Evolutionary conservation across 805 yeast species (phyloP), one percentile per base, ranked within the genome.

Genomic region (Cyberlindnera veronae): DNA sequence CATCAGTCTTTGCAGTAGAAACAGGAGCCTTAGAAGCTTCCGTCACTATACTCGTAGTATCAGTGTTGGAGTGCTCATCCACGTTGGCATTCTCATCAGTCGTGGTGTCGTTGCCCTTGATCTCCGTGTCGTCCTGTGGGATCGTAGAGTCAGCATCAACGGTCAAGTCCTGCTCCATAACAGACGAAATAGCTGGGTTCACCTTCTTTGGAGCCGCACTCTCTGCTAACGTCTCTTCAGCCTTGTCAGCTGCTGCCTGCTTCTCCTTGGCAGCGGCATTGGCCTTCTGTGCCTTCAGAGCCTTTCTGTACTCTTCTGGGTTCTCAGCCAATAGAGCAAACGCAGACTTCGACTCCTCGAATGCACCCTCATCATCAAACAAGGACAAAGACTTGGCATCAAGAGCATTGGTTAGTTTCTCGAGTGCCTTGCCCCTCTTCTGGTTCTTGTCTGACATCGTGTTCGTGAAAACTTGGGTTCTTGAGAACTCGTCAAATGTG

Each of bases 401-500:
- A 18, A 49, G 13, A 15, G 36, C n/a, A 11, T 40, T 35, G 11
- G 41, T 34, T 11, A 57, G 46, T 13, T 50, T 46, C 14, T 62
- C 59, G 63, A 38, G 63, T 66, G 33, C 10, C 32, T 68, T 73
- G 53, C 10, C 24, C 7, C 7, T 58, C 47, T 48, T 63, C 69
- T 16, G 63, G 68, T 15, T 68, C n/a, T 48, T 44, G 9, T 52
- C 51, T 6, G 41, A 24, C 10, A 67, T 62, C 38, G 61, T 68
- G 39, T 58, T 66, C 45, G 69, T 31, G 26, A 20, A 79, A 14
- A 77, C 66, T 1, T 80, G 64, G 45, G 70, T 72, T 36, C 95
- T 71, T 3, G 87, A 74, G 53, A 84, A 88, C 48, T 81, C 82
- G 64, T 93, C 99, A 48, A 74, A 77, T 0, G 95, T 77, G 6